Evolutionary conservation across 768 basidiomycete species (phyloP), one percentile per base, ranked within the genome.

Genomic region (Termitomyces sp.): DNA sequence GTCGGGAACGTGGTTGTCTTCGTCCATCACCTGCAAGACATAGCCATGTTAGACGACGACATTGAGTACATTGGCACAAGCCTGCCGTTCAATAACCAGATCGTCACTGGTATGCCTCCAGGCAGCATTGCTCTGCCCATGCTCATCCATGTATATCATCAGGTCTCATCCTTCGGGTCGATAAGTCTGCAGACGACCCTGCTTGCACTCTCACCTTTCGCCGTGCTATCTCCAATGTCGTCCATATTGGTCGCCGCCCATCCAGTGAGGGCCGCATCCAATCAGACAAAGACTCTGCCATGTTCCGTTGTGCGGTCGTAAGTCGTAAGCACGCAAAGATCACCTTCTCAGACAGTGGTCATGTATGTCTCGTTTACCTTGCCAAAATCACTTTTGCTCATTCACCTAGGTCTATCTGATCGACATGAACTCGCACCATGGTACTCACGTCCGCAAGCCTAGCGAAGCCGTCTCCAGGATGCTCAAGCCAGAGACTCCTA

Each of bases 241-340:
- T 92, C 16, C 78, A 83, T 63, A 85, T 92, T 68, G 91, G 91
- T 4, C 85, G 91, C 51, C 84, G 85, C 61, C 84, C 90, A 11
- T 79, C 81, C 20, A 78, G 77, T 59, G 79, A 83, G 65, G 66
- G 70, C 44, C 76, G 70, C 60, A 70, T 74, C 63, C 72, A 76
- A 72, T 69, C 73, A 52, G 68, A 72, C 51, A 78, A 76, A 59
- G 73, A 72, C 54, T 79, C 79, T 59, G 88, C 85, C 16, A 81
- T 85, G 72, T 92, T 92, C 65, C 75, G 84, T 53, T 92, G 91
- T 68, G 87, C 89, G 35, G 91, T 92, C 50, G 88, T 93, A 64
- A 91, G 89, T 71, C 82, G 91, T 28, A 83, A 76, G 68, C 91
- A 93, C 76, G 90, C 91, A 59, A 90, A 86, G 79, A 85, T 93